Base-by-base conservation (phyloP, 2,329 filamentous ascomycete genomes). In the Kalmusia sp. region DNA sequence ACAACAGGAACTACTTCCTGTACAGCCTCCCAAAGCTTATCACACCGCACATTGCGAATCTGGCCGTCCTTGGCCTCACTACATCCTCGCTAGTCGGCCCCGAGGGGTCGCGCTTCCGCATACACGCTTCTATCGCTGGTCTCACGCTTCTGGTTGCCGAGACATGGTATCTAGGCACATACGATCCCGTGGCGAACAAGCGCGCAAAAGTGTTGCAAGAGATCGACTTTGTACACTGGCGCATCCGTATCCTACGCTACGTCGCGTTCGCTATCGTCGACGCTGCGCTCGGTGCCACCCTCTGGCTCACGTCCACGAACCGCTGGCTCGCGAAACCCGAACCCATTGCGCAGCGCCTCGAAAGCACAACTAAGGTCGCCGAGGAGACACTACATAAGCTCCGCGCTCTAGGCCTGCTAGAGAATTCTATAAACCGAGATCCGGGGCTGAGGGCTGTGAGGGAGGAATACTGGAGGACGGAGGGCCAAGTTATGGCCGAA, bases 301-400 rank as follows among this genome's bases (percentile, higher is more conserved):
- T 97, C 31, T 97, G 88, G 76, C 80, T 95, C 3, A 87, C 89
- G 2, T 85, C 86, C 14, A 97, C 95, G 4, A 89, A 93, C 67
- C 87, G 92, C 17, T 88, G 90, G 54, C 91, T 96, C 61, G 83
- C 86, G 19, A 78, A 80, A 40, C 84, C 87, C 12, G 82, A 84
- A 0, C 79, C 82, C 0, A 73, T 87, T 0, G 83, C 86, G 1
- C 87, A 90, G 70, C 85, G 90, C 55, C 76, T 96, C 35, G 87
- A 91, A 61, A 73, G 78, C 52, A 71, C 76, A 2, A 82, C 84
- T 44, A 79, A 82, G 43, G 73, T 79, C 3, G 73, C 96, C 43
- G 83, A 85, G 37, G 76, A 76, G 4, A 80, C 84, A 11, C 83
- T 87, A 69, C 82, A 84, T 49, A 92, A 88, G 71, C 72, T 96